Base-by-base conservation (phyloP, 495 filamentous ascomycete genomes). In the Parathielavia hyrcaniae region DNA sequence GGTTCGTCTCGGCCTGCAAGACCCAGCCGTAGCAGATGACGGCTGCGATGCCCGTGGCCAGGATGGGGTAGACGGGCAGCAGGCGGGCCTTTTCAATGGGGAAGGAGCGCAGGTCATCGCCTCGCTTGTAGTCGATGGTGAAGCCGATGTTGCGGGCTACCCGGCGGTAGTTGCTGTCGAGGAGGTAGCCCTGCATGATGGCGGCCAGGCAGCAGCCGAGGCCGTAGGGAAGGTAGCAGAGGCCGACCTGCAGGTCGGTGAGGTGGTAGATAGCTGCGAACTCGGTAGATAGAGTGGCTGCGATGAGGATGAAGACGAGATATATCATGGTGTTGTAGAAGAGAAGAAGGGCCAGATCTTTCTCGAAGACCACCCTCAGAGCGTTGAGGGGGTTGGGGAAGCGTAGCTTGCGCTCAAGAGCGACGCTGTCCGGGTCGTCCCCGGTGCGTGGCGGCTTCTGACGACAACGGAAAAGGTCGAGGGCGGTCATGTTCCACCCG, bases 311-410 rank as follows among this genome's bases (percentile, higher is more conserved):
- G 58, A 77, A 78, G 14, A 72, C 67, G 43, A 76, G 58, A 62
- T 76, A 73, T 75, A 87, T 69, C 75, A 83, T 16, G 67, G 79
- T 55, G 69, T 80, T 71, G 63, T 73, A 75, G 30, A 69, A 61
- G 11, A 75, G 47, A 3, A 79, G 60, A 46, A 75, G 44, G 14
- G 66, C 69, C 55, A 79, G 64, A 63, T 90, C 85, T 61, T 85
- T 85, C 58, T 91, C 77, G 40, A 80, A 72, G 1, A 88, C 70
- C 23, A 90, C 80, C n/a, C 74, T 70, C 1, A 92, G 72, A 0
- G 85, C 84, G 26, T 83, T 77, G 30, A 90, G 67, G 0, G 89
- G 88, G 55, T 91, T 91, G 0, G 88, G 88, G 35, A 85, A 79
- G 4, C 74, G 71, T 19, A 89, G 67, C 64, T 81, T 83, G 39